phyloP scores from a whole-genome alignment of 805 yeast genomes.

The Nakazawaea ambrosiae region DNA sequence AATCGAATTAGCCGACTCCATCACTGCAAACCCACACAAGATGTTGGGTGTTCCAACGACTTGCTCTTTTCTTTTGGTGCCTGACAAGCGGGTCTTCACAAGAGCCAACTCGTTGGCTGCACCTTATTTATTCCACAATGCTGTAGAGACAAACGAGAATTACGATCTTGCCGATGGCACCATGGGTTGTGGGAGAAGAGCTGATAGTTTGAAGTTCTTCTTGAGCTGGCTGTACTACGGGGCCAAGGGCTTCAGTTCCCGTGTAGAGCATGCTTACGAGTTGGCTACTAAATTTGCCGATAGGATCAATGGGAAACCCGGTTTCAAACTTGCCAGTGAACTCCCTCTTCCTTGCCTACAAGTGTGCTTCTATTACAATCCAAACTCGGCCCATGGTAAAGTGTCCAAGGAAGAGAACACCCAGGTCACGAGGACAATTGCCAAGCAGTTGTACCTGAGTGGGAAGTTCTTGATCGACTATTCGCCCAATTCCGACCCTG shows the following conservation, averaged over 20 bases:
- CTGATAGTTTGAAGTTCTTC: constrained; percentile 74
- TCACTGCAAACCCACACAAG: constrained; percentile 81
- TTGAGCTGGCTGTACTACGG: constrained; percentile 83
- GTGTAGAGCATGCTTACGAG: constrained; percentile 69
- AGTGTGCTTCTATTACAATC: constrained; percentile 73
- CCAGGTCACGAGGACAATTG: constrained; percentile 52
- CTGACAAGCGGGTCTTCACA: constrained; percentile 59
- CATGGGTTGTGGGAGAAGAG: constrained; percentile 86
- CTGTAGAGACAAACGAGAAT: constrained; percentile 41
- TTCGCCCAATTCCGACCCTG: constrained; percentile 54
- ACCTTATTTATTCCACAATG: constrained; percentile 70
- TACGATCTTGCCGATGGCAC: constrained; percentile 84
- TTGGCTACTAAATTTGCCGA: constrained; percentile 57
- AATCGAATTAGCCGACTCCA: constrained; percentile 58
- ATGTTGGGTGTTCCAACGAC: constrained; percentile 84
- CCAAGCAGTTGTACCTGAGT: constrained; percentile 46
- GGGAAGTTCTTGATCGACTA: constrained; percentile 75
- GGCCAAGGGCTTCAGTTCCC: constrained; percentile 47
- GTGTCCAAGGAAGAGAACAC: constrained; percentile 35
- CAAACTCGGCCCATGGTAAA: constrained; percentile 22
- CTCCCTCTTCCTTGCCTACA: constrained; percentile 72
- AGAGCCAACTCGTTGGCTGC: constrained; percentile 72
- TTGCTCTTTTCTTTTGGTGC: constrained; percentile 66
- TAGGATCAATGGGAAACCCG: constrained; percentile 27
- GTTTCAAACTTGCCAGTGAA: constrained; percentile 50